Percentiles rank a stretch among this genome's conserved stretches.
Conservation (phyloP, 129 eudicot genomes). For the Flaveria ramosissima region DNA sequence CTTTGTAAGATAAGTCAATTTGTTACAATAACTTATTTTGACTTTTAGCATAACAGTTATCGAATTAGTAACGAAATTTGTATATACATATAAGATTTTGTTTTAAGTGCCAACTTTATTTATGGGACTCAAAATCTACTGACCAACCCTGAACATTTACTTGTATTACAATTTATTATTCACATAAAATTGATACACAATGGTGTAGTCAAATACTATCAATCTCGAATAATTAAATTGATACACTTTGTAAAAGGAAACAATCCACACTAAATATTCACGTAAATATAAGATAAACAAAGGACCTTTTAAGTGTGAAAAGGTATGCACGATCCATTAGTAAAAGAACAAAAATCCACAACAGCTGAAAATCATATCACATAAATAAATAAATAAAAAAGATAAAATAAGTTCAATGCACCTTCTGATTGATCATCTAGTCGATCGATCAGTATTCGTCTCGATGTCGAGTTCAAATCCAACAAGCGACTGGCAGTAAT, state of each 20-base stretch:
- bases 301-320: background rate
- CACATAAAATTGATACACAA: too few species aligned
- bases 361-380: background rate
- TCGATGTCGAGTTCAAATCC: slow-evolving; percentile 48
- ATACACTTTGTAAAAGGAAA: background rate
- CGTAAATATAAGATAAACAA: background rate
- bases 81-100: too few species aligned
- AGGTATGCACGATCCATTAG: background rate
- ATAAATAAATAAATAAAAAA: slow-evolving; percentile 1
- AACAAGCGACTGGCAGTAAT: slow-evolving; percentile 78
- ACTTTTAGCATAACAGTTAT: too few species aligned
- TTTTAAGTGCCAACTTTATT: too few species aligned
- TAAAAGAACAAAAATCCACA: background rate
- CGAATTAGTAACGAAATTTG: too few species aligned
- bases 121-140: too few species aligned
- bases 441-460: slow-evolving; percentile 25
- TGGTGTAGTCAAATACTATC: background rate
- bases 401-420: background rate
- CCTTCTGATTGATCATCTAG: background rate
- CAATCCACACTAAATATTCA: slow-evolving; percentile 25
- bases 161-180: too few species aligned
- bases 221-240: background rate
- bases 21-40: too few species aligned
- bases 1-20: too few species aligned
- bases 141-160: too few species aligned